phyloP scores from a whole-genome alignment of 345 rosid species.

The Melaleuca alternifolia region DNA sequence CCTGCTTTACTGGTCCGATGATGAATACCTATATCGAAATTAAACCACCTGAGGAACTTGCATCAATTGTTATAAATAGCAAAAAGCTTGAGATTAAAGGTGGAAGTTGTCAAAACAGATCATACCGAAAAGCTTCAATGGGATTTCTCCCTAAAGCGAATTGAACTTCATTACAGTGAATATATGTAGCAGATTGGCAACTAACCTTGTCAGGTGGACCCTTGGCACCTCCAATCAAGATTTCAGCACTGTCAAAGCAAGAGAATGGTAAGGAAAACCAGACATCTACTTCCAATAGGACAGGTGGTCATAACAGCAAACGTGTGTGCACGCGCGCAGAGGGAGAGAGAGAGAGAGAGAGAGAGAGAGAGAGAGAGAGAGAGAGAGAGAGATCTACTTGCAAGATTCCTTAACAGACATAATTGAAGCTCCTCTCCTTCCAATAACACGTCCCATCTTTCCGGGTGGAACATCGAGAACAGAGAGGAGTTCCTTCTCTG shows the following conservation, averaged over 20 bases:
- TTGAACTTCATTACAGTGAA: neutral
- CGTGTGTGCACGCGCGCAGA: too few species aligned
- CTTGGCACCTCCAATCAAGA: constrained; percentile 64
- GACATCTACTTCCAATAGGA: neutral
- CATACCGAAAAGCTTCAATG: neutral
- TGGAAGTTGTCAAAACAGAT: neutral
- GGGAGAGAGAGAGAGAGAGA: too few species aligned
- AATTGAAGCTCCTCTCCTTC: constrained; percentile 77
- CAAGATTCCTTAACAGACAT: constrained; percentile 73
- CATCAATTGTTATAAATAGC: neutral
- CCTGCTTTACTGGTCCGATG: constrained; percentile 75
- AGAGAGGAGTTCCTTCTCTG: constrained; percentile 75
- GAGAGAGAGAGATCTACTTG: constrained; percentile 37
- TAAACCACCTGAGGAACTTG: neutral
- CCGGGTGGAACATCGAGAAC: constrained; percentile 80
- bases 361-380: neutral
- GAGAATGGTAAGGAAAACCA: neutral
- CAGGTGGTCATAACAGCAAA: neutral
- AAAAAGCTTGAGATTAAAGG: neutral
- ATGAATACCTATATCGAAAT: constrained; percentile 49
- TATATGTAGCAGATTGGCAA: neutral
- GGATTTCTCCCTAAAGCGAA: neutral
- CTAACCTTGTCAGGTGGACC: constrained; percentile 97
- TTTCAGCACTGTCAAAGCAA: constrained; percentile 58
- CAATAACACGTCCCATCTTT: constrained; percentile 88